Evolutionary conservation across 805 yeast genomes (phyloP), one percentile per base, ranked within the genome.

Genomic region (Kodamaea kaohsiungensis): DNA sequence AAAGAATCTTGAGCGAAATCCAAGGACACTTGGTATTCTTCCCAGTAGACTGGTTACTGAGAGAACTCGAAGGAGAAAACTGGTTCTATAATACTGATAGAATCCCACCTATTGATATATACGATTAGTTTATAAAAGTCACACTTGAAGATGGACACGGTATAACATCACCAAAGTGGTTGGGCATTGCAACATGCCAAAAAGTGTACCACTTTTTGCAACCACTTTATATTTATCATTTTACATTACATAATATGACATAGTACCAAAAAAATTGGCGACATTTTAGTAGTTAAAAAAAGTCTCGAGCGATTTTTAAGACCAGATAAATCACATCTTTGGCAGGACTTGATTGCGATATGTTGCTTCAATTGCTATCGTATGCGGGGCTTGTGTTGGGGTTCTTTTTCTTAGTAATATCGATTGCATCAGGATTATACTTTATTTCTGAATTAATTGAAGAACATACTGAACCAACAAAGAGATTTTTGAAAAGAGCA

Each of bases 51-150:
- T 95, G 99, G 99, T 78, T 95, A 43, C 76, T 82, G 61, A 81
- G 85, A 55, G 99, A 95, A 70, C 82, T 91, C 30, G 97, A 92
- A 54, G 83, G 89, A 6, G 93, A 90, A 9, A 95, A 96, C 65
- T 93, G 98, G 98, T 92, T 91, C 68, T 92, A 90, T 75, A 90
- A 87, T 62, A 86, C 96, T 49, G 99, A 95, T 66, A 84, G 96
- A 64, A 76, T 95, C 25, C 97, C 98, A 4, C 99, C 99, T 1
- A 84, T 95, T 53, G 98, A 95, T 66, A 93, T 95, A 51, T 95
- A 89, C 39, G 54, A 51, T 25, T 51, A 46, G 16, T 35, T 22
- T 7, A 22, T 22, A 22, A 22, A n/a, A 6, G 3, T 22, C 25
- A 22, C 25, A 22, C 6, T 22, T 22, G 6, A 22, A 3, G 25